These are phyloP conservation scores for Septoria linicola DNA, from an alignment of 2,329 filamentous ascomycete genomes.

Conservation along the genomic window DNA sequence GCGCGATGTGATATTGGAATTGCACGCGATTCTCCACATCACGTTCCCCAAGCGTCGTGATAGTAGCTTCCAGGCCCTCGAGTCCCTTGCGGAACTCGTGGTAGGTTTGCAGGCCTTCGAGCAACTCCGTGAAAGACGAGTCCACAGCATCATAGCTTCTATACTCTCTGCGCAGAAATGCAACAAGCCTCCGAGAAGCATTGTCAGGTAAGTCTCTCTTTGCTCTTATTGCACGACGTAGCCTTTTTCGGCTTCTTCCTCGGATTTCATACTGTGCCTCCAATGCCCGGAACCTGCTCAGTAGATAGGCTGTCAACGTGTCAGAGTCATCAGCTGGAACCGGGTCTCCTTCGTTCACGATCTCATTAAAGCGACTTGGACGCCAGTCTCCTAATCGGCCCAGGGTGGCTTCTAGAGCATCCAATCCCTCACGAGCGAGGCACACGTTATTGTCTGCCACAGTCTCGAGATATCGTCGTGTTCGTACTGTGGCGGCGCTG, in stretches of 20 bases:
- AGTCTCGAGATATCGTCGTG: neutral
- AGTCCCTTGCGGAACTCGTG: neutral
- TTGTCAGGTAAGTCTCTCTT: neutral
- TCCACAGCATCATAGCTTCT: neutral
- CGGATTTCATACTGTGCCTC: neutral
- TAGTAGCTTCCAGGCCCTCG: too few relatives aligned
- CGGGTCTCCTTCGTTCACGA: neutral
- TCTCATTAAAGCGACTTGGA: neutral
- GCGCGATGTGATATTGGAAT: neutral
- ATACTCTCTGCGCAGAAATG: neutral
- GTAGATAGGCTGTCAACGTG: neutral
- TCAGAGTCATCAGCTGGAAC: neutral
- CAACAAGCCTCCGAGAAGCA: neutral
- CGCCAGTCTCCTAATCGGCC: neutral
- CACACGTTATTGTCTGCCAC: neutral
- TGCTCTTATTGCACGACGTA: neutral
- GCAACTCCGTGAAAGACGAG: neutral
- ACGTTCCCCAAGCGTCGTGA: neutral
- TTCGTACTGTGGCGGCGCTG: neutral
- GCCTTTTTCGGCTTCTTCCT: neutral
- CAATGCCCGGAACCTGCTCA: neutral
- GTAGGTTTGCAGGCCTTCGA: neutral
- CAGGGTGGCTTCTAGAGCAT: neutral
- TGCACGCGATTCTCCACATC: neutral
- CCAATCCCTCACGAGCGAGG: neutral